Conservation (phyloP, 257 asterid species). For the Plantago elongata region DNA sequence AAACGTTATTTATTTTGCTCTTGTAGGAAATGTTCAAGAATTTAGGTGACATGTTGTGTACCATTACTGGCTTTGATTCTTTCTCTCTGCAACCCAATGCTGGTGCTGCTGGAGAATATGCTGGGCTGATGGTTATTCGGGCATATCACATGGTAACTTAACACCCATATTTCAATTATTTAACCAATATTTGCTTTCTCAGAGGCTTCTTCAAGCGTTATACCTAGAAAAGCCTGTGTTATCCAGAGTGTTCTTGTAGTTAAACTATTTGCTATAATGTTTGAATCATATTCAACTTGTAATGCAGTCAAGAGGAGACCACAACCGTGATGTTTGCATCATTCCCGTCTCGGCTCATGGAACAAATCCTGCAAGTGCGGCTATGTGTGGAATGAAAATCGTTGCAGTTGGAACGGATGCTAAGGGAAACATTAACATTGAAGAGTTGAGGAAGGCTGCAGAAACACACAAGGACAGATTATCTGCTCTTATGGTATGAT, state of each 20-base stretch:
- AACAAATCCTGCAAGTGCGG: conserved; percentile 98
- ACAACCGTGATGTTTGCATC: conserved; percentile 92
- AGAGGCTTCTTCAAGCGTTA: neutral
- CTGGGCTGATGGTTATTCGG: conserved; percentile 97
- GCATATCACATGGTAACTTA: conserved; percentile 82
- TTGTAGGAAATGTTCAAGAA: conserved; percentile 93
- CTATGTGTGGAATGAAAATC: conserved; percentile 99
- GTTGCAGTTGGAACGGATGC: conserved; percentile 97
- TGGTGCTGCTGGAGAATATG: conserved; percentile 98
- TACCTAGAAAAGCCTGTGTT: no score
- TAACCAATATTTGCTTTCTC: neutral
- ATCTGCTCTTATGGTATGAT: conserved; percentile 85
- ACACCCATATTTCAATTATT: neutral
- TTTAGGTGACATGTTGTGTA: conserved; percentile 85
- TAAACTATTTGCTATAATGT: neutral
- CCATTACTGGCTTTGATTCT: conserved; percentile 94
- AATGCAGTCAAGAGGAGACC: conserved; percentile 89
- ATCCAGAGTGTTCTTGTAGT: neutral
- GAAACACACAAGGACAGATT: conserved; percentile 71
- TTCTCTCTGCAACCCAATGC: conserved; percentile 98
- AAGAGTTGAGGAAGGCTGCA: conserved; percentile 82
- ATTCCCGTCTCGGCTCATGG: conserved; percentile 99
- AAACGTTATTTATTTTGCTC: conserved; percentile 14
- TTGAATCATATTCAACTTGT: conserved; percentile 21
- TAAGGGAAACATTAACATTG: conserved; percentile 95